Conservation (phyloP, 1,284 basidiomycete genomes). For the Schizophyllum amplum region DNA sequence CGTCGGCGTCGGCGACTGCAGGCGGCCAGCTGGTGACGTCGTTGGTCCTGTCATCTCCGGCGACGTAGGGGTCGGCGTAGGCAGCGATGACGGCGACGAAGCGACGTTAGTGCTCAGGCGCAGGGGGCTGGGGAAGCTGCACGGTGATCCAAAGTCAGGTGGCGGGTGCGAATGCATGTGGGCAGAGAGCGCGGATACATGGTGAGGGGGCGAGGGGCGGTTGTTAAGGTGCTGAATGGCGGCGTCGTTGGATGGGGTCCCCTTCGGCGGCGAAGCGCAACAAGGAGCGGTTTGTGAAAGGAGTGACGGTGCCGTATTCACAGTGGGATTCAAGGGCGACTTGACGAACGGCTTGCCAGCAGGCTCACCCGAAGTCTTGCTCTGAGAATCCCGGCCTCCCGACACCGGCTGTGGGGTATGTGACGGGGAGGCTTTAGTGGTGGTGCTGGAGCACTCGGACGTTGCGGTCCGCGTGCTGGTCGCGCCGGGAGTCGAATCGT, state of each 20-base stretch:
- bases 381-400: background rate
- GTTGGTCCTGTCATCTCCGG: constrained; percentile 14
- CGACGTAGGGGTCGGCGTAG: constrained; percentile 14
- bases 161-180: constrained; percentile 30
- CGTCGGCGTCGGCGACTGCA: background rate
- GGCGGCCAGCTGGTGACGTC: constrained; percentile 11
- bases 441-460: background rate
- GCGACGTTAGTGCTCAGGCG: constrained; percentile 7
- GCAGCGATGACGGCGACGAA: constrained; percentile 10
- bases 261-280: constrained; percentile 15
- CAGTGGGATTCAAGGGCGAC: constrained; percentile 7
- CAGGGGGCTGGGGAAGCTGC: background rate
- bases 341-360: constrained; percentile 1
- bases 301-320: constrained; percentile 39
- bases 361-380: background rate
- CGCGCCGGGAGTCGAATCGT: background rate
- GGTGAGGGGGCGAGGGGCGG: constrained; percentile 28
- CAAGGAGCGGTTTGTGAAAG: constrained; percentile 57
- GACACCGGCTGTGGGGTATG: background rate
- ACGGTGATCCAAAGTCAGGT: constrained; percentile 1
- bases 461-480: background rate
- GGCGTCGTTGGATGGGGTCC: constrained; percentile 16
- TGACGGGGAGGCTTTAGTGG: background rate
- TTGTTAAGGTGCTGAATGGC: constrained; percentile 1
- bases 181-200: constrained; percentile 30